Conservation (phyloP, 2,329 filamentous ascomycete species). For the Emergomyces pasteurianus region DNA sequence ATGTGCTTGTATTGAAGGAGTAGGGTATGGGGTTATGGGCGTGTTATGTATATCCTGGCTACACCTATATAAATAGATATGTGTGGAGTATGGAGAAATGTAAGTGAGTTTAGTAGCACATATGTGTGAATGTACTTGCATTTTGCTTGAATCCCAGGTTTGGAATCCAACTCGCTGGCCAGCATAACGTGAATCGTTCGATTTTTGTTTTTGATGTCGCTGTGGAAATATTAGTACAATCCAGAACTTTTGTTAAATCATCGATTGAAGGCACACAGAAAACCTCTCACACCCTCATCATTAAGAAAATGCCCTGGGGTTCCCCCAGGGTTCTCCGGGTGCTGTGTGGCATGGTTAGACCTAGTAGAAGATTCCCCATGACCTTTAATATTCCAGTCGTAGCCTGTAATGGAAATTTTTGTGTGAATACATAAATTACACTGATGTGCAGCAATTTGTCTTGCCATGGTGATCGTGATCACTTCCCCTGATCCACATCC, state of each 20-base stretch:
- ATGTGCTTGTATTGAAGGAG: conserved; percentile 55
- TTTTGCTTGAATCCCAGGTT: too few relatives aligned
- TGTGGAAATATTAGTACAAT: too few relatives aligned
- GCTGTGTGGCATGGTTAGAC: background rate
- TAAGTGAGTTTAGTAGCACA: background rate
- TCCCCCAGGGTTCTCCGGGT: too few relatives aligned
- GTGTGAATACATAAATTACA: background rate
- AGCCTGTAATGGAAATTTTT: background rate
- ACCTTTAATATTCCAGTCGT: background rate
- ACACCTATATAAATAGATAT: too few relatives aligned
- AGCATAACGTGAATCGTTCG: too few relatives aligned
- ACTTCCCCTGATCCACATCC: background rate
- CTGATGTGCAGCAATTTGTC: background rate
- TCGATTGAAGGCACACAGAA: too few relatives aligned
- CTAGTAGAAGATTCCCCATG: background rate
- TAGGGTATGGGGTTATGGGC: background rate
- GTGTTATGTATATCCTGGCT: background rate
- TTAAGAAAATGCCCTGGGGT: background rate
- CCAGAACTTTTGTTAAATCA: too few relatives aligned
- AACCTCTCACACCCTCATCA: too few relatives aligned
- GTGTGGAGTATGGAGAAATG: background rate
- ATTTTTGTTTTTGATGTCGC: too few relatives aligned
- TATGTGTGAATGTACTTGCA: too few relatives aligned
- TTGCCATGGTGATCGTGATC: background rate
- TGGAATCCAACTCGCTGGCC: too few relatives aligned